Evolutionary conservation across 1,284 basidiomycete species (phyloP), one percentile per base, ranked within the genome.

Genomic region (Papiliotrema fonsecae): DNA sequence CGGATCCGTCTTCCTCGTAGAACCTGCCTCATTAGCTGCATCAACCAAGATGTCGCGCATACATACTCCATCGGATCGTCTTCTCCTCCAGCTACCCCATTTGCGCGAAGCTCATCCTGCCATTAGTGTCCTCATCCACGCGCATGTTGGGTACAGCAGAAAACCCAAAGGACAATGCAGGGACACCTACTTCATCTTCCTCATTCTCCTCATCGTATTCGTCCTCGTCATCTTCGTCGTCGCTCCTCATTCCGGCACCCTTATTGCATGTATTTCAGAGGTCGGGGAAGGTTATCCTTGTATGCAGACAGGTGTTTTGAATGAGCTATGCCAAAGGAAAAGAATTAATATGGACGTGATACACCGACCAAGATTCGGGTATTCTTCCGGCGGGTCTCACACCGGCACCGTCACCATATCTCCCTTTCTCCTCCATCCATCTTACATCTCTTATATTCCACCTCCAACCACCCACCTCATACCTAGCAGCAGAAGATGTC

Each of bases 401-500:
- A n/a, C n/a, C n/a, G n/a, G n/a, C n/a, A n/a, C n/a, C n/a, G 18
- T 25, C 27, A 47, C 31, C 18, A 11, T 28, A 7, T 7, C 16
- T 9, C 18, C 24, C 7, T 19, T 41, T 10, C 11, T 26, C 39
- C 6, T 14, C 14, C 25, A 26, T 11, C 39, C 24, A 9, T 25
- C n/a, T 14, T 14, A 9, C 26, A 28, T 16, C 26, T 10, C n/a
- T 43, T 19, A 28, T 11, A 24, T 14, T 22, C 22, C 41, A 18
- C 14, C 25, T 24, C 24, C 39, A 10, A 25, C 39, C 16, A 26
- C 19, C 19, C 19, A 45, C 11, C 30, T 13, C 22, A 24, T 27
- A 42, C n/a, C 37, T 28, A 24, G 26, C 18, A 5, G 30, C 5
- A 31, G n/a, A 21, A 16, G 50, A 94, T 94, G 91, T 91, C 91